Conservation (phyloP, 306 rosid species). For the Crotalaria pallida region DNA sequence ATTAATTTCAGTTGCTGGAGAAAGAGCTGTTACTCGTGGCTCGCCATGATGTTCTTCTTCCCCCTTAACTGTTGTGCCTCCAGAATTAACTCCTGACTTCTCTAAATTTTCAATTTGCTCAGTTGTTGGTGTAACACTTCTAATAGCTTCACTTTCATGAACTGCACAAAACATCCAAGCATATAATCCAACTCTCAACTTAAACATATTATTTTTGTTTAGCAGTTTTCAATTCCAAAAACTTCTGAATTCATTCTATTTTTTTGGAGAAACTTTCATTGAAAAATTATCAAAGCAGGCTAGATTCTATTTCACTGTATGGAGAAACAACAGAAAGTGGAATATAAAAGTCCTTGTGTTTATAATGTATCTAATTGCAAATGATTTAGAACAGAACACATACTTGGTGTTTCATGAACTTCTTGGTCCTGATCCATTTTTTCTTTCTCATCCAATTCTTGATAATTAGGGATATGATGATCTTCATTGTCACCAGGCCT, state of each 20-base stretch:
- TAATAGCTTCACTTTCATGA: constrained; percentile 30
- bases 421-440: constrained; percentile 26
- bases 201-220: too few relatives aligned
- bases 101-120: constrained; percentile 15
- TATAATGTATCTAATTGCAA: not conserved
- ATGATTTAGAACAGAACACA: constrained; percentile 18
- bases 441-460: constrained; percentile 35
- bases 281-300: not conserved
- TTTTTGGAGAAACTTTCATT: too few relatives aligned
- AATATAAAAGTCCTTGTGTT: not conserved
- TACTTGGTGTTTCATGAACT: constrained; percentile 43
- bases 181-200: not conserved
- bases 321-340: not conserved
- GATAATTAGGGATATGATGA: constrained; percentile 32
- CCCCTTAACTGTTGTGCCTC: constrained; percentile 3
- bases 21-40: constrained; percentile 17
- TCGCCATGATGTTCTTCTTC: not conserved
- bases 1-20: constrained; percentile 16
- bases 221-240: too few relatives aligned
- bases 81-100: constrained; percentile 1
- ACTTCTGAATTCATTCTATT: too few relatives aligned
- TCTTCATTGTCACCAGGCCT: constrained; percentile 21
- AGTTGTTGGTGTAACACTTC: not conserved
- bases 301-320: not conserved
- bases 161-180: constrained; percentile 29